Evolutionary conservation across 164 flowering plant species (phyloP).

Genomic region (Vitis rupestris): DNA sequence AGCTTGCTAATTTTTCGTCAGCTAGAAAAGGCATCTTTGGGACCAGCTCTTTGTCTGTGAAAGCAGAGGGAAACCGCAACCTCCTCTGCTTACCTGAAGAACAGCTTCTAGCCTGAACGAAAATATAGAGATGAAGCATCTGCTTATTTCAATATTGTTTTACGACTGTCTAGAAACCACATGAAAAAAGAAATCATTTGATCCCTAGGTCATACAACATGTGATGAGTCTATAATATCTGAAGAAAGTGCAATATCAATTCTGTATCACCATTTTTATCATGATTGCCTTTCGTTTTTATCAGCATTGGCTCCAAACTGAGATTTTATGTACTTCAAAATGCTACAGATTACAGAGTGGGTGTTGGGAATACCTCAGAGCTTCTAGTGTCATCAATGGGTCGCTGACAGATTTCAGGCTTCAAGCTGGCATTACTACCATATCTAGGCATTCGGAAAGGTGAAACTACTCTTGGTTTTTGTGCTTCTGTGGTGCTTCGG

Average conservation of each 20-base stretch:
- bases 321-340: neutral
- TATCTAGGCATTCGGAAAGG: slow-evolving; percentile 50
- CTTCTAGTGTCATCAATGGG: slow-evolving; percentile 39
- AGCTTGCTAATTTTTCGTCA: slow-evolving; percentile 39
- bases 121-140: slow-evolving; percentile 1
- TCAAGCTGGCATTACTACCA: slow-evolving; percentile 34
- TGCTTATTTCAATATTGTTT: neutral
- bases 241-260: no score
- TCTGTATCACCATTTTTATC: no score
- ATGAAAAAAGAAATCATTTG: neutral
- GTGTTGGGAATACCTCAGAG: slow-evolving; percentile 43
- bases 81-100: slow-evolving; percentile 81
- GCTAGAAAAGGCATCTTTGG: slow-evolving; percentile 40
- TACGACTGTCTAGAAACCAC: neutral
- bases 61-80: slow-evolving; percentile 48
- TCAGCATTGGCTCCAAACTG: no score
- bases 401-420: slow-evolving; percentile 42
- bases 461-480: slow-evolving; percentile 50
- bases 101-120: slow-evolving; percentile 60
- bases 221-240: neutral
- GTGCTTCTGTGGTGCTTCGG: slow-evolving; percentile 31
- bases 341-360: no score
- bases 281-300: no score
- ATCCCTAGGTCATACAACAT: neutral
- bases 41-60: slow-evolving; percentile 48